phyloP scores from a whole-genome alignment of 2,329 filamentous ascomycete genomes.

The Penicillium sclerotigenum region DNA sequence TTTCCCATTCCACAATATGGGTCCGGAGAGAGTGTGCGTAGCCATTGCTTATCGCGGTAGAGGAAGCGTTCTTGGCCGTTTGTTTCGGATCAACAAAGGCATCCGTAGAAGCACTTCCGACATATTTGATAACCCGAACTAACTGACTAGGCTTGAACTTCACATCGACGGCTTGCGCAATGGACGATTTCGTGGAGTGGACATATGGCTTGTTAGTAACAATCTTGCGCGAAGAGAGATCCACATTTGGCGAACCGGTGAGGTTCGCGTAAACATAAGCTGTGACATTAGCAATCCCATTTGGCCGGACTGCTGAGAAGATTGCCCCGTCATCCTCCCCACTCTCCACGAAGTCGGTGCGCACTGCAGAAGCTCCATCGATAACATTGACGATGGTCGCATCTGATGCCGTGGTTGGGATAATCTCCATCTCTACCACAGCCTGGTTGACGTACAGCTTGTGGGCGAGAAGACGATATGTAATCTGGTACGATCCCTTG shows the following conservation, averaged over 20 bases:
- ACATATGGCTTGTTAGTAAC: conserved; percentile 50
- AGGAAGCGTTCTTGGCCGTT: conserved; percentile 56
- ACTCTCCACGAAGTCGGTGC: conserved; percentile 58
- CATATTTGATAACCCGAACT: conserved; percentile 61
- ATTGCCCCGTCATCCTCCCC: conserved; percentile 56
- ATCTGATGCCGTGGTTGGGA: conserved; percentile 51
- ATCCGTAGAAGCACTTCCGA: conserved; percentile 67
- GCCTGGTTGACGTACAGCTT: conserved; percentile 62
- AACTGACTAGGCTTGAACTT: conserved; percentile 52
- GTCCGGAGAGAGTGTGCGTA: conserved; percentile 54
- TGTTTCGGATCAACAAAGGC: conserved; percentile 59
- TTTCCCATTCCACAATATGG: conserved; percentile 62
- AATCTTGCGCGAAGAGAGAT: conserved; percentile 43
- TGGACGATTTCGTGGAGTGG: conserved; percentile 59
- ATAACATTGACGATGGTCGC: conserved; percentile 64
- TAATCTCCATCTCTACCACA: conserved; percentile 59
- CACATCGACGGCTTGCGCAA: conserved; percentile 60
- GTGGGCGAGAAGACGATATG: conserved; percentile 65
- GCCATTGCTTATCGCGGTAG: conserved; percentile 50
- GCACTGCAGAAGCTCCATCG: conserved; percentile 65
- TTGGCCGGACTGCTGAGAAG: conserved; percentile 63
- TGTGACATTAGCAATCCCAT: conserved; percentile 60
- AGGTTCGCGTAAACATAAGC: conserved; percentile 56
- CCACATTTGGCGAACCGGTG: conserved; percentile 38
- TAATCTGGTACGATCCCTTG: conserved; percentile 53